These are phyloP conservation scores for Homolaphlyctis polyrhiza DNA, from an alignment of 371 early-diverging fungal species.

Conservation along the genomic window DNA sequence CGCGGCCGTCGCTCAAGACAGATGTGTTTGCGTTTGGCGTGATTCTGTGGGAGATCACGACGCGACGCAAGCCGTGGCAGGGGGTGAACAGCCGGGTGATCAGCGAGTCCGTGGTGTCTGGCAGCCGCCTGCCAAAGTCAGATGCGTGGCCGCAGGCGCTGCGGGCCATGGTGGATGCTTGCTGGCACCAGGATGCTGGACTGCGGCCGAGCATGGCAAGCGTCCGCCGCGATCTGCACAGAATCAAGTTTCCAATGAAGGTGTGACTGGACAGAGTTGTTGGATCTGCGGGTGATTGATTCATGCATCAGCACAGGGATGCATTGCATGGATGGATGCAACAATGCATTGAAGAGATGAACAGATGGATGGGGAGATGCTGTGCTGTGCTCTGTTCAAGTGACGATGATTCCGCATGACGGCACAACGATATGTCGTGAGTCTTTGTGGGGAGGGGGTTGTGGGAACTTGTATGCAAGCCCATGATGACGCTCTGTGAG, in stretches of 20 bases:
- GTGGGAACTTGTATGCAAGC: too few relatives aligned
- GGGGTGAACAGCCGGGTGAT: constrained; percentile 1
- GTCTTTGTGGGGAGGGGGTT: too few relatives aligned
- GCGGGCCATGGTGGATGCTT: neutral
- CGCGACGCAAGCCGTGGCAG: constrained; percentile 9
- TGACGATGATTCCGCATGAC: too few relatives aligned
- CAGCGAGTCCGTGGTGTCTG: neutral
- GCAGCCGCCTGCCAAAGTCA: neutral
- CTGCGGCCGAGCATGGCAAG: neutral
- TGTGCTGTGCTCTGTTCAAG: too few relatives aligned
- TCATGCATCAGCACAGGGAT: neutral
- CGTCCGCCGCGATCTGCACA: neutral
- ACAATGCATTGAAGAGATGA: neutral
- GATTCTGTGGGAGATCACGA: constrained; percentile 14
- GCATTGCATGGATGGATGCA: neutral
- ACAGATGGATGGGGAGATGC: neutral
- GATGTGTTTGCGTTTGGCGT: constrained; percentile 18
- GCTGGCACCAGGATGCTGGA: neutral
- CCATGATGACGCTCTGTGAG: too few relatives aligned
- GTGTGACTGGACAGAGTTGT: too few relatives aligned
- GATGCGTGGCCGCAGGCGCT: neutral
- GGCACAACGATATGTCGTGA: too few relatives aligned
- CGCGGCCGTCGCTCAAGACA: constrained; percentile 3
- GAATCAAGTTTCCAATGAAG: neutral
- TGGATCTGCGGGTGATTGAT: too few relatives aligned